Evolutionary conservation across 257 asterid genomes (phyloP).

Genomic region (Buddleja alternifolia): DNA sequence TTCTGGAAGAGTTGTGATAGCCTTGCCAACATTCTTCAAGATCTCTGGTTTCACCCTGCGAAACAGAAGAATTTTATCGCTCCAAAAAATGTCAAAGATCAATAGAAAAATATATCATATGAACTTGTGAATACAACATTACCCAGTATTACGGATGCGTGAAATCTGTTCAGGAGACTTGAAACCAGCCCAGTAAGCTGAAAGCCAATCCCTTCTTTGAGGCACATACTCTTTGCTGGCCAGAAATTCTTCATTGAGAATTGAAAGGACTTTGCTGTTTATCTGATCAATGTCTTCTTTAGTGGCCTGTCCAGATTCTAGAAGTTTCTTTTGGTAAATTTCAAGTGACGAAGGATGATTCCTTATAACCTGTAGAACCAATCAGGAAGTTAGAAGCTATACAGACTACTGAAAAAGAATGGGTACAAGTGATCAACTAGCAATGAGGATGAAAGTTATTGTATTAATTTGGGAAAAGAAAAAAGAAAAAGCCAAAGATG

Average conservation of each 20-base stretch:
- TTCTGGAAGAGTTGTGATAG: conserved; percentile 79
- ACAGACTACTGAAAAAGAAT: conserved; percentile 1
- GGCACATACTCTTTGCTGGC: conserved; percentile 95
- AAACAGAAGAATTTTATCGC: conserved; percentile 21
- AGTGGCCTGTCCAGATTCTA: conserved; percentile 69
- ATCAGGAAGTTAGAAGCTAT: conserved; percentile 30
- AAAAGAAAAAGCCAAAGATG: not conserved
- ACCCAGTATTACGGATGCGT: conserved; percentile 91
- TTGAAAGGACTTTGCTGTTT: conserved; percentile 68
- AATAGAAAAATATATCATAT: not conserved
- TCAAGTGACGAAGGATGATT: conserved; percentile 87
- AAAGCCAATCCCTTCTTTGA: conserved; percentile 95
- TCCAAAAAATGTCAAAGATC: conserved; percentile 4
- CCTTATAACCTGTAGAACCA: conserved; percentile 69
- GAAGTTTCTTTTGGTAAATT: conserved; percentile 81
- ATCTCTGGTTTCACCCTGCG: conserved; percentile 92
- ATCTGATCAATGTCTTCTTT: conserved; percentile 74
- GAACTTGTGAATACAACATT: conserved; percentile 29
- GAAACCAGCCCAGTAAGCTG: conserved; percentile 93
- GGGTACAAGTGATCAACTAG: conserved; percentile 16
- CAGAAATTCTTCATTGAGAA: conserved; percentile 89
- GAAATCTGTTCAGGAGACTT: conserved; percentile 96
- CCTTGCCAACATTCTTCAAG: conserved; percentile 89
- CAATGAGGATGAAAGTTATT: conserved; percentile 1
- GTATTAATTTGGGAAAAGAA: not conserved